These are phyloP conservation scores for Gaultheria prostrata DNA, from an alignment of 148 eudicot species.

Conservation along the genomic window DNA sequence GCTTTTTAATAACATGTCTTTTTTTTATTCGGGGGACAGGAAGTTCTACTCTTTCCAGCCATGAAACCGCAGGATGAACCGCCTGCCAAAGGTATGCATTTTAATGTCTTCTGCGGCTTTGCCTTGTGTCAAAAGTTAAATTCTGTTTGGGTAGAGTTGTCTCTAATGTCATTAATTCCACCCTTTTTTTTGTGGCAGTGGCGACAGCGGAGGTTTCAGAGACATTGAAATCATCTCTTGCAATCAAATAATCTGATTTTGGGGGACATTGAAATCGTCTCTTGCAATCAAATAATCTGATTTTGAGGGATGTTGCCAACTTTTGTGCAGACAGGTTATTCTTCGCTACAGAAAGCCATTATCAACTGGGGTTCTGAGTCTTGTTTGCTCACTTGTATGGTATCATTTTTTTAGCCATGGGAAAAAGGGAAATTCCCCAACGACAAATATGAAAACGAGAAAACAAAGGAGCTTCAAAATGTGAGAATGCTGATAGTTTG, in stretches of 20 bases:
- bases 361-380: not conserved
- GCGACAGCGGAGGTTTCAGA: not conserved
- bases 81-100: constrained; percentile 43
- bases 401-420: no score
- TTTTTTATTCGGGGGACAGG: constrained; percentile 39
- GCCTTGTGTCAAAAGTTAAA: not conserved
- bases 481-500: no score
- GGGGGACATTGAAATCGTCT: not conserved
- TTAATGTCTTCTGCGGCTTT: not conserved
- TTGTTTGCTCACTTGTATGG: not conserved
- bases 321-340: not conserved
- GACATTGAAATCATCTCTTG: not conserved
- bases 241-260: not conserved
- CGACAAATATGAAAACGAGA: no score
- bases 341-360: not conserved
- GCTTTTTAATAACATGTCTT: not conserved
- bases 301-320: not conserved
- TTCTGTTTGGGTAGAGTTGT: not conserved
- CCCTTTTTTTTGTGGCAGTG: constrained; percentile 10
- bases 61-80: constrained; percentile 96
- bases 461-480: no score
- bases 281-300: no score
- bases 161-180: not conserved
- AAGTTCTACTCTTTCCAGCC: constrained; percentile 90
- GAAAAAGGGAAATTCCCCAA: no score